Evolutionary conservation across 805 yeast species (phyloP).

Genomic region (Kuraishia cidri): DNA sequence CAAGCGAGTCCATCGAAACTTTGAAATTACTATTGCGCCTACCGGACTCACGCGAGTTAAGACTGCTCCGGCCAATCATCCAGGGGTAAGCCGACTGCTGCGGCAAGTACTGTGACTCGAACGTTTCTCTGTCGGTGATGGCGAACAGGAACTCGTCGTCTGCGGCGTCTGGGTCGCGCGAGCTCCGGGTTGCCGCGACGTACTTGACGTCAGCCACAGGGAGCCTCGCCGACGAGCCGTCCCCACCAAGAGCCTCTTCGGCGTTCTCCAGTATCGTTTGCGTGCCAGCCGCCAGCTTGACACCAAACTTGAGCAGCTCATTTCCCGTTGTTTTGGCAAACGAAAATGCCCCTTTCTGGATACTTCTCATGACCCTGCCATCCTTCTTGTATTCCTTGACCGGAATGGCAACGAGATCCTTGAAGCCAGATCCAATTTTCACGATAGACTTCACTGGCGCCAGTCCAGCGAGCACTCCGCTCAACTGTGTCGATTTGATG

Average conservation of each 20-base stretch:
- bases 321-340: conserved; percentile 75
- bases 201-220: conserved; percentile 5
- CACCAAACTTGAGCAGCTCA: conserved; percentile 76
- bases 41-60: conserved; percentile 2
- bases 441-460: conserved; percentile 75
- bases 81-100: background rate
- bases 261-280: conserved; percentile 74
- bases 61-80: background rate
- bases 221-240: conserved; percentile 44
- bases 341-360: conserved; percentile 66
- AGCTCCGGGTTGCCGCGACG: background rate
- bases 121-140: conserved; percentile 5
- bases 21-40: no score
- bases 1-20: no score
- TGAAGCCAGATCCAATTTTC: conserved; percentile 70
- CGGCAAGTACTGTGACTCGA: background rate
- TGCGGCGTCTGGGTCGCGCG: conserved; percentile 1
- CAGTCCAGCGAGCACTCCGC: conserved; percentile 75
- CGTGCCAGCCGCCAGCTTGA: conserved; percentile 80
- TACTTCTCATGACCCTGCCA: conserved; percentile 56
- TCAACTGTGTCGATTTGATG: conserved; percentile 70
- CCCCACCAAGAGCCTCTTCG: conserved; percentile 73
- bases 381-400: conserved; percentile 66
- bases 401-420: conserved; percentile 66
- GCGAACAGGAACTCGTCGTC: conserved; percentile 6